Conservation (phyloP, 1,139 yeast genomes). For the Magnusiomyces ingens region DNA sequence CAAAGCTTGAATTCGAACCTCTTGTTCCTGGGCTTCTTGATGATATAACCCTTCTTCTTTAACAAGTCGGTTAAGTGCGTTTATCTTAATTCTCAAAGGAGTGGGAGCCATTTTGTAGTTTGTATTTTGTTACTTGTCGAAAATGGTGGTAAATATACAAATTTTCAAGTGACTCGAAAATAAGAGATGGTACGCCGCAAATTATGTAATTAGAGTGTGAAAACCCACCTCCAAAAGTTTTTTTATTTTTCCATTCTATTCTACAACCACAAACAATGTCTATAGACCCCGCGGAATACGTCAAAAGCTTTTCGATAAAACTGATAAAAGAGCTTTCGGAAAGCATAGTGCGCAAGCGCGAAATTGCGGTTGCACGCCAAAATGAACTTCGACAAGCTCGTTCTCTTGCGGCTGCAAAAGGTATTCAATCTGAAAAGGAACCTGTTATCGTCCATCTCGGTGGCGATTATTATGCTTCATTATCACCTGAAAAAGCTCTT, state of each 20-base stretch:
- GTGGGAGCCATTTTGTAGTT: slow-evolving; percentile 58
- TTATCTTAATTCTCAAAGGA: slow-evolving; percentile 64
- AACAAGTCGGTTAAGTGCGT: slow-evolving; percentile 64
- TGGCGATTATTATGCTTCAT: not conserved
- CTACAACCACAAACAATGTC: no score
- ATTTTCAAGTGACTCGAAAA: not conserved
- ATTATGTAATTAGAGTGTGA: not conserved
- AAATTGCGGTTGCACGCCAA: not conserved
- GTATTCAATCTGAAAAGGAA: not conserved
- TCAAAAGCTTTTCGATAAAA: slow-evolving; percentile 1
- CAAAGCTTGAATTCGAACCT: slow-evolving; percentile 39
- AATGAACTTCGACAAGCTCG: not conserved
- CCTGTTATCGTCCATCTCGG: not conserved
- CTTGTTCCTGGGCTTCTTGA: slow-evolving; percentile 59
- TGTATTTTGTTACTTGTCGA: not conserved
- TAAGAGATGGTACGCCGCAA: not conserved
- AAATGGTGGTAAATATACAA: not conserved
- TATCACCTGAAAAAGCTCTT: not conserved
- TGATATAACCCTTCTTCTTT: slow-evolving; percentile 65
- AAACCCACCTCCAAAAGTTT: not conserved
- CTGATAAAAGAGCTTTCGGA: not conserved
- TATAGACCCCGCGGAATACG: not conserved
- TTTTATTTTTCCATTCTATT: slow-evolving; percentile 9
- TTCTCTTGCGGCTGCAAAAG: not conserved
- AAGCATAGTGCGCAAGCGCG: slow-evolving; percentile 1